Base-by-base conservation (phyloP, 331 rosid species). In the Acacia concinna region DNA sequence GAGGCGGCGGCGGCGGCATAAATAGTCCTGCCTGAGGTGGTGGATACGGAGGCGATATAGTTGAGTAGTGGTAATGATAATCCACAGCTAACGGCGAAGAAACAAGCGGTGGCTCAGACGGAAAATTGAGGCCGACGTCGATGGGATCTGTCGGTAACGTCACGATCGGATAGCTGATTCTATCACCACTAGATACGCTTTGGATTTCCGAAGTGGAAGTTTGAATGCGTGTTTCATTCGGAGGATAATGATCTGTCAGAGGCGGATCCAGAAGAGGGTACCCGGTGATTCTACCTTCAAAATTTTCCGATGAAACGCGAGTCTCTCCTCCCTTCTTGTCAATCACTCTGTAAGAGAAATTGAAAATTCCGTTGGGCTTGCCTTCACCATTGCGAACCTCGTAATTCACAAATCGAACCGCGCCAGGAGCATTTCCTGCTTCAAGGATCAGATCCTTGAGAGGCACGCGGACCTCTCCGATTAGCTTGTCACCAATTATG, bases 381-480 rank as follows among this genome's bases (percentile, higher is more conserved):
- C 94, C 92, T 0, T 87, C 92, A 14, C 5, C 47, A 32, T 51
- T 74, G 43, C 89, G 81, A 5, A 92, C 78, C 89, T 92, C 91
- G 37, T 90, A 90, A 59, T 87, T 84, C 20, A 87, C 85, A 27
- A 83, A 85, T 77, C 92, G 52, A 12, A 77, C 77, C 5, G 59
- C 83, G 5, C 78, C 91, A 40, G 2, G 59, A 9, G 44, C 79
- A 20, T 4, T 3, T 17, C 38, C 71, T 35, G 66, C 72, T 17
- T 86, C 89, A 14, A 73, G 76, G 20, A 89, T 27, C 27, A 90
- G 81, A 77, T 92, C 94, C 25, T 54, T 47, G 4, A 92, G 32
- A 1, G 85, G 85, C 2, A 92, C 90, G 12, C 78, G 85, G 31
- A 89, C 86, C 74, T 87, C 89, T 0, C 96, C 96, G 52, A 92